Conservation (phyloP, 768 basidiomycete genomes). For the Crepidotus variabilis region DNA sequence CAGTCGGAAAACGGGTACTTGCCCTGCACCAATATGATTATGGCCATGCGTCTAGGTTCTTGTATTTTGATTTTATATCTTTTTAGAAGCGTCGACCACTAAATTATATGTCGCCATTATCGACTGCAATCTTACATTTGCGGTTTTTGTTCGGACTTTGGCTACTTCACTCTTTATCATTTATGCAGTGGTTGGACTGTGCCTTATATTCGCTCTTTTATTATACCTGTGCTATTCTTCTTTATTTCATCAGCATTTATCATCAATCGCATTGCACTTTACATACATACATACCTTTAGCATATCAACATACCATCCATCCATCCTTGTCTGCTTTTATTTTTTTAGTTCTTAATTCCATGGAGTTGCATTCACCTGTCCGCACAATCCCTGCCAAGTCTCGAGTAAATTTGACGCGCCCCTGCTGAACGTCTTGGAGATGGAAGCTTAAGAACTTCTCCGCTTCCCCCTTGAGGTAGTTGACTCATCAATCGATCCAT, state of each 20-base stretch:
- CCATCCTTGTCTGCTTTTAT: not conserved
- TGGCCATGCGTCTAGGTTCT: slow-evolving; percentile 34
- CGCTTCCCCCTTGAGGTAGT: no score
- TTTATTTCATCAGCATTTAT: not conserved
- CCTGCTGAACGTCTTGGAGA: not conserved
- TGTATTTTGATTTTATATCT: slow-evolving; percentile 32
- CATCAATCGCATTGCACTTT: not conserved
- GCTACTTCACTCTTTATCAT: not conserved
- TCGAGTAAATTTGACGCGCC: not conserved
- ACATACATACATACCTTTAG: not conserved
- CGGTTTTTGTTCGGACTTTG: not conserved
- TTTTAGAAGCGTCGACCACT: slow-evolving; percentile 6
- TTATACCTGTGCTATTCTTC: not conserved
- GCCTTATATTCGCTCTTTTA: not conserved
- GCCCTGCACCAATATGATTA: slow-evolving; percentile 28
- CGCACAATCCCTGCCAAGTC: not conserved
- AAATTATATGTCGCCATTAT: slow-evolving; percentile 22
- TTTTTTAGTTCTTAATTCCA: not conserved
- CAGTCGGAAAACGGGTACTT: slow-evolving; percentile 28
- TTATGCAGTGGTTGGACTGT: not conserved
- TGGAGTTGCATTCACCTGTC: not conserved
- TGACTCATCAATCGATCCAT: no score
- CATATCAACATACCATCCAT: not conserved
- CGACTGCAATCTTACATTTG: not conserved
- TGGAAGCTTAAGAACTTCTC: not conserved